A percentile compares a stretch with the other conserved stretches of the same genome.
Conservation (phyloP, 345 rosid species). For the Eutrema japonicum region DNA sequence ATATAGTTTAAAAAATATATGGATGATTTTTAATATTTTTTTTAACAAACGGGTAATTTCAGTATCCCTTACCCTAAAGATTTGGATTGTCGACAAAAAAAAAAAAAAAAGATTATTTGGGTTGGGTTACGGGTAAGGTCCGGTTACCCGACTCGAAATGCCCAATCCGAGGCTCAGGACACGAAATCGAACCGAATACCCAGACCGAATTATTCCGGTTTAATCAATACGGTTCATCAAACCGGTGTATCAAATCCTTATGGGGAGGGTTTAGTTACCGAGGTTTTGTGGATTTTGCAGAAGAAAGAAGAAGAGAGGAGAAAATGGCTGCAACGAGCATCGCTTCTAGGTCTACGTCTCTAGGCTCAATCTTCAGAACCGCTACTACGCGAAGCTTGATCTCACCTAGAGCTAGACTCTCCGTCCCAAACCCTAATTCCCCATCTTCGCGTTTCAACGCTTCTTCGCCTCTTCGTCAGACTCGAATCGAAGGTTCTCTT, state of each 20-base stretch:
- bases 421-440: conserved; percentile 48
- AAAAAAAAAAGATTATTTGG: too few relatives aligned
- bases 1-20: too few relatives aligned
- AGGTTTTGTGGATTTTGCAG: conserved; percentile 47
- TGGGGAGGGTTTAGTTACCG: not conserved
- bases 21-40: too few relatives aligned
- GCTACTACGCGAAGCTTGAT: conserved; percentile 36
- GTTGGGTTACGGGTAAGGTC: too few relatives aligned
- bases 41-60: too few relatives aligned
- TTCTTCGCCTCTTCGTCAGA: conserved; percentile 41
- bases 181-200: not conserved
- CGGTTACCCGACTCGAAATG: too few relatives aligned
- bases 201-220: conserved; percentile 16
- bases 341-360: conserved; percentile 55
- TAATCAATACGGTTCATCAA: not conserved
- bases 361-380: conserved; percentile 49
- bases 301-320: not conserved
- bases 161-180: too few relatives aligned
- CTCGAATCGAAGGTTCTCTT: conserved; percentile 45
- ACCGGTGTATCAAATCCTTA: not conserved
- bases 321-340: conserved; percentile 52
- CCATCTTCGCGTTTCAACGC: conserved; percentile 39
- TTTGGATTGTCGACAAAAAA: too few relatives aligned
- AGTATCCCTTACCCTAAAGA: too few relatives aligned
- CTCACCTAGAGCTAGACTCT: conserved; percentile 28